Percentiles rank a stretch among this genome's conserved stretches.
These are phyloP conservation scores for Ganoderma multipileum DNA, from an alignment of 1,284 basidiomycete species.

Conservation along the genomic window DNA sequence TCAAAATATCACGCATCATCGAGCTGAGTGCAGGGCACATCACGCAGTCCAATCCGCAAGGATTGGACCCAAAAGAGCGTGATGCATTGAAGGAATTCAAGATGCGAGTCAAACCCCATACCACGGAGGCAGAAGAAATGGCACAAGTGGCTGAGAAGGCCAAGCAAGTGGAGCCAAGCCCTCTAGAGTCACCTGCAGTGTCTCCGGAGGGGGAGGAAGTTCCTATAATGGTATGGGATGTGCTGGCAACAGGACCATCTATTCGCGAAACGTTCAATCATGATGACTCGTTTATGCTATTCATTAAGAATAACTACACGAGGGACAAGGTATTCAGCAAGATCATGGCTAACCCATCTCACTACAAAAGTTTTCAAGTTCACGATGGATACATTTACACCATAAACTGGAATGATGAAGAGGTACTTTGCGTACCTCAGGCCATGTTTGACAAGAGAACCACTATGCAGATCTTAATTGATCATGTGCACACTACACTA, in stretches of 20 bases:
- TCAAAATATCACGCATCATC: slow-evolving; percentile 19
- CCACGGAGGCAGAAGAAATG: slow-evolving; percentile 11
- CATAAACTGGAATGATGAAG: slow-evolving; percentile 18
- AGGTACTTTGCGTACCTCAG: slow-evolving; percentile 34
- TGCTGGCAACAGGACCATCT: no score
- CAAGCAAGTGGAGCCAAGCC: no score
- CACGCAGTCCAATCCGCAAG: not conserved
- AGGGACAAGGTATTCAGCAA: no score
- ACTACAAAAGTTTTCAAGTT: no score
- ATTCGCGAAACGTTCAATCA: no score
- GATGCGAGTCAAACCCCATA: not conserved
- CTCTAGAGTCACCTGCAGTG: no score
- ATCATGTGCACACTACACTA: slow-evolving; percentile 34
- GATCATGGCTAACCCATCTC: no score
- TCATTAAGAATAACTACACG: no score
- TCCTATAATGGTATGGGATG: no score
- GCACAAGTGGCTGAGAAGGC: not conserved
- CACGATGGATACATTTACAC: slow-evolving; percentile 21
- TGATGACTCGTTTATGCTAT: no score
- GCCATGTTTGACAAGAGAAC: slow-evolving; percentile 7
- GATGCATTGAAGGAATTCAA: not conserved
- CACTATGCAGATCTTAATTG: slow-evolving; percentile 32
- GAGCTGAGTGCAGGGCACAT: no score
- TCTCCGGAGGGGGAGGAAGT: no score
- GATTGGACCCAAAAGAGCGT: not conserved